These are phyloP conservation scores for Penicillium sp. DNA, from an alignment of 2,329 filamentous ascomycete species.

Conservation along the genomic window DNA sequence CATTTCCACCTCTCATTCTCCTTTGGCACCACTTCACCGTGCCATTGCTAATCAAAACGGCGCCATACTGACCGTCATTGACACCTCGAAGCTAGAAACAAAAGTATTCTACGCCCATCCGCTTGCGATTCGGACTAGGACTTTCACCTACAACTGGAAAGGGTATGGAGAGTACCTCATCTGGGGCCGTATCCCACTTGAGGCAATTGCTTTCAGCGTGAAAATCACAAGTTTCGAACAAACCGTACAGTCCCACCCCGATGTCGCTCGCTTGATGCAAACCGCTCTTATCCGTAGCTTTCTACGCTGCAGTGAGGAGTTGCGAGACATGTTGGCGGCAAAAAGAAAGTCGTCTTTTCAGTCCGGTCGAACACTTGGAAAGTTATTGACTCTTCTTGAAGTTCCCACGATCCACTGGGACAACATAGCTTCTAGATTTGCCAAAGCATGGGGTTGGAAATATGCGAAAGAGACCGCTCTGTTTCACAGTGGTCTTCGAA, in stretches of 20 bases:
- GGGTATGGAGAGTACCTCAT: conserved; percentile 39
- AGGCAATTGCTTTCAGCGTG: conserved; percentile 33
- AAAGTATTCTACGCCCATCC: conserved; percentile 30
- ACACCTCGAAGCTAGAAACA: conserved; percentile 26
- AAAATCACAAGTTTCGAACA: conserved; percentile 23
- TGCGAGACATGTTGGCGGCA: conserved; percentile 20
- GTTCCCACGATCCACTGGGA: conserved; percentile 26
- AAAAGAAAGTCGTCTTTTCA: not conserved
- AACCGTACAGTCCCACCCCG: conserved; percentile 14
- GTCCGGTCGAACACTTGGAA: conserved; percentile 25
- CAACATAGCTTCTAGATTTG: conserved; percentile 24
- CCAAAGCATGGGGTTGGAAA: conserved; percentile 20
- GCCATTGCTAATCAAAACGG: conserved; percentile 25
- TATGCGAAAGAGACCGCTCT: not conserved
- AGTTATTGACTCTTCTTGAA: conserved; percentile 21
- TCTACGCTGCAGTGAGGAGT: not conserved
- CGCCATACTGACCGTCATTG: conserved; percentile 33
- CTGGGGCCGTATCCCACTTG: conserved; percentile 32
- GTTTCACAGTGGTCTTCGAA: not conserved
- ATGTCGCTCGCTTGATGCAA: conserved; percentile 31
- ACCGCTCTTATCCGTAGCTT: conserved; percentile 18
- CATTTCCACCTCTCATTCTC: conserved; percentile 33
- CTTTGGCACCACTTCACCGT: conserved; percentile 35
- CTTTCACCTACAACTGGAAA: conserved; percentile 11
- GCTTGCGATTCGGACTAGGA: conserved; percentile 20